These are phyloP conservation scores for Clonostachys solani DNA, from an alignment of 2,329 filamentous ascomycete species.

Conservation along the genomic window DNA sequence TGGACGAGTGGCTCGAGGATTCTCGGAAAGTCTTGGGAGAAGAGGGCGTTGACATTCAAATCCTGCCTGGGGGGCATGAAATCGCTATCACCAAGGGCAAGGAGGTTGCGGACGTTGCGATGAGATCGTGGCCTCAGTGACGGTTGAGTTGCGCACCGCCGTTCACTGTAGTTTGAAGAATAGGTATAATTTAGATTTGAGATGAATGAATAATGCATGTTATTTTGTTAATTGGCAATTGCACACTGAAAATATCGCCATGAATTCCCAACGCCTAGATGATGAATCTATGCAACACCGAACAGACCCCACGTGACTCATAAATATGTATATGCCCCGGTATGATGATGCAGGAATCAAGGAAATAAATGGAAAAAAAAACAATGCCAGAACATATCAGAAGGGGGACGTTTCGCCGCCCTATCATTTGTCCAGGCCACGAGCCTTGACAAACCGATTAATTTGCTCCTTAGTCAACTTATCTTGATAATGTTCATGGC, in stretches of 20 bases:
- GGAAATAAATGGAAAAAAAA: neutral
- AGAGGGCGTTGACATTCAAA: conserved; percentile 49
- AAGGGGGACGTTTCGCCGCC: neutral
- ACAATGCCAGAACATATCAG: neutral
- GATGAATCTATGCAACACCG: too few relatives aligned
- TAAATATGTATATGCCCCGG: neutral
- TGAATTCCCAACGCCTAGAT: too few relatives aligned
- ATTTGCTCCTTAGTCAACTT: conserved; percentile 55
- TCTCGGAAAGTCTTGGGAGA: conserved; percentile 50
- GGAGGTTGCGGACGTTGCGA: conserved; percentile 44
- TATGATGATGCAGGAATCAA: neutral
- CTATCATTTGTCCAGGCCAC: conserved; percentile 46
- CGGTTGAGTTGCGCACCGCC: too few relatives aligned
- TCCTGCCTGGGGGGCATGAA: conserved; percentile 65
- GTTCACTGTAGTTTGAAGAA: too few relatives aligned
- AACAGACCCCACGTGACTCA: neutral
- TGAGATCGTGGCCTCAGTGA: conserved; percentile 21
- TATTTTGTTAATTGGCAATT: neutral
- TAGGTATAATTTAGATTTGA: too few relatives aligned
- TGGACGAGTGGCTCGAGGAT: conserved; percentile 60
- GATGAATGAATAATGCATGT: neutral
- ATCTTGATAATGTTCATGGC: conserved; percentile 56
- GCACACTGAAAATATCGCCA: too few relatives aligned
- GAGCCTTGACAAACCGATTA: conserved; percentile 54
- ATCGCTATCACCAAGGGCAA: conserved; percentile 58